phyloP scores from a whole-genome alignment of 192 early-diverging fungal genomes.

The Backusella morwellensis region DNA sequence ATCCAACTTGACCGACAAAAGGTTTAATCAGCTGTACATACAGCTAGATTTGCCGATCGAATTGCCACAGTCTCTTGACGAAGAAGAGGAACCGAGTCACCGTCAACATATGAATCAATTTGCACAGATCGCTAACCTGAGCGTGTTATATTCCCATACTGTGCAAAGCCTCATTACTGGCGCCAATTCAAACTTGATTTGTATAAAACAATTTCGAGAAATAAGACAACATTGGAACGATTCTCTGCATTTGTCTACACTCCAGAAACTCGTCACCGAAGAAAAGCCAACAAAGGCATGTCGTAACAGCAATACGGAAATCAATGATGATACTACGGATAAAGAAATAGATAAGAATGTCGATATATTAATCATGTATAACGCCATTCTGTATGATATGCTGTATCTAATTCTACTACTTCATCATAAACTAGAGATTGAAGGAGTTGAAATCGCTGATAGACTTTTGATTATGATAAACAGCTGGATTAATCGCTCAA shows the following conservation, averaged over 20 bases:
- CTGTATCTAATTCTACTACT: not conserved
- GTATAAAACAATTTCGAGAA: slow-evolving; percentile 12
- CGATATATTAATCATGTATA: slow-evolving; percentile 6
- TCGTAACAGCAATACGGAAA: not conserved
- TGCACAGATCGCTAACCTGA: slow-evolving; percentile 6
- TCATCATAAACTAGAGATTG: not conserved
- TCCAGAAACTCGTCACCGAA: not conserved
- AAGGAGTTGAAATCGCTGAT: not conserved
- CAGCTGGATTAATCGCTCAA: not conserved
- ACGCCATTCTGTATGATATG: slow-evolving; percentile 11
- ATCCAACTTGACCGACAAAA: not conserved
- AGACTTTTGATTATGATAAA: slow-evolving; percentile 2
- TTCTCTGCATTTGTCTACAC: not conserved
- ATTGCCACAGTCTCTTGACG: not conserved
- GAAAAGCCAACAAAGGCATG: not conserved
- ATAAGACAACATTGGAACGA: slow-evolving; percentile 13
- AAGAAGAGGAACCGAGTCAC: not conserved
- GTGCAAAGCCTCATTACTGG: slow-evolving; percentile 10
- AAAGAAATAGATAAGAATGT: not conserved
- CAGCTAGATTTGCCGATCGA: not conserved
- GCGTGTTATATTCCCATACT: slow-evolving; percentile 9
- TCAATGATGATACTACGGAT: not conserved
- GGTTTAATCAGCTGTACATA: not conserved
- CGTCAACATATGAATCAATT: slow-evolving; percentile 5
- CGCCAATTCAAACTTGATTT: not conserved